A percentile compares a stretch with the other conserved stretches of the same genome.
Conservation (phyloP, 306 rosid genomes). For the Benincasa hispida region DNA sequence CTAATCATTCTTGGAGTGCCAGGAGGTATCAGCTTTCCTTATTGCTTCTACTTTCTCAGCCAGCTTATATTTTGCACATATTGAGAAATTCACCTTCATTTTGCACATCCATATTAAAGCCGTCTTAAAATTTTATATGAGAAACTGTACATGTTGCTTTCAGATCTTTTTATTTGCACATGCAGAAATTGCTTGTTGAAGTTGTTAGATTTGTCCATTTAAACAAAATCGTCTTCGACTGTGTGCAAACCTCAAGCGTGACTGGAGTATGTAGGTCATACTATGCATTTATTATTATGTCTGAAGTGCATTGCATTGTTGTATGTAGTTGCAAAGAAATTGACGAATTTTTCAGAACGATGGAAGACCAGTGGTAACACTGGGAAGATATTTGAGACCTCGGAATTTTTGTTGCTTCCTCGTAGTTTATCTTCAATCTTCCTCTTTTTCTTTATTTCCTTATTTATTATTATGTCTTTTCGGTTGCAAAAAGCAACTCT, state of each 20-base stretch:
- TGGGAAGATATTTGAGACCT: not conserved
- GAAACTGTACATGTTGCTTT: not conserved
- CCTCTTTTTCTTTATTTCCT: too few relatives aligned
- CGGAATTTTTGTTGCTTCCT: not conserved
- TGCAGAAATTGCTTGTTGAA: not conserved
- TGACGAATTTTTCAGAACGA: not conserved
- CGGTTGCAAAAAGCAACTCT: too few relatives aligned
- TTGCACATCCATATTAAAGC: not conserved
- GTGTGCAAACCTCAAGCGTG: not conserved
- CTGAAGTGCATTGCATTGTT: not conserved
- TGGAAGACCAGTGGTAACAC: not conserved
- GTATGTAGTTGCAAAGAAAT: not conserved
- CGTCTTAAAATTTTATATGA: not conserved
- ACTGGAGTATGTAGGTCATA: not conserved
- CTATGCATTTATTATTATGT: not conserved
- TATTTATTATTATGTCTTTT: too few relatives aligned
- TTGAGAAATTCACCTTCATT: not conserved
- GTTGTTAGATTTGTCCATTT: not conserved
- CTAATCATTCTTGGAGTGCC: slow-evolving; percentile 70
- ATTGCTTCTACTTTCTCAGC: not conserved
- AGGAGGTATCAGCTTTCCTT: slow-evolving; percentile 53
- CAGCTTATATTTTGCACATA: not conserved
- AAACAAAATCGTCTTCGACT: not conserved
- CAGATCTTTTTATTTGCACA: not conserved
- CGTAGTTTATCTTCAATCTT: not conserved